Base-by-base conservation (phyloP, 352 stramenopile genomes). In the Phytophthora pinifolia region DNA sequence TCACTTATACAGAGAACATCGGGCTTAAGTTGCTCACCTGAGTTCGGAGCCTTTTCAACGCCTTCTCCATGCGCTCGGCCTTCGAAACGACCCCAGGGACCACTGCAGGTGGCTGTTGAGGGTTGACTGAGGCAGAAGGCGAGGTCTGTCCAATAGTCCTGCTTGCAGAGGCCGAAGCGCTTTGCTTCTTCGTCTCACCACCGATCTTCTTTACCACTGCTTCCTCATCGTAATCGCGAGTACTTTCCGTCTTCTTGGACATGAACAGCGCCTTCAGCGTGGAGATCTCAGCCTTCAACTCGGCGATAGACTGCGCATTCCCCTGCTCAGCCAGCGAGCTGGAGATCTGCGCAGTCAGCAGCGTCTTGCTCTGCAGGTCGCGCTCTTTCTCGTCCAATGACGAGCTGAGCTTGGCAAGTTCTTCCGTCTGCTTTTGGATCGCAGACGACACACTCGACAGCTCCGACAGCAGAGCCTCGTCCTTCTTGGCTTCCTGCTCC, bases 251-350 rank as follows among this genome's bases (percentile, higher is more conserved):
- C 20, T 41, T 69, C 25, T 74, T 79, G 4, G 68, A 50, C 15
- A 87, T 31, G 34, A 88, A 55, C 1, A 89, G 55, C 42, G 77
- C 65, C 47, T 88, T 89, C 17, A 87, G 44, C 5, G 77, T 89
- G 25, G 65, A 80, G 25, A 91, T 71, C 46, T 91, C 78, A 15
- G 81, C 76, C 34, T 84, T 81, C 32, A 91, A 58, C 41, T 87
- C 76, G 1, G 81, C 76, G 39, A 91, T 86, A 13, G 76, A 77
- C 43, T 84, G 74, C 43, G 65, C 30, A 64, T 88, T 43, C 52
- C 55, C 62, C 43, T 88, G 79, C 37, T 88, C 73, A 31, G 71
- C 62, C 25, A 89, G 62, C 2, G 70, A 65, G 6, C 59, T 72
- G 4, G 65, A 65, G 41, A 89, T 76, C 42, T 86, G 68, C 7